Conservation (phyloP, 768 basidiomycete species). For the Suillus brevipes region DNA sequence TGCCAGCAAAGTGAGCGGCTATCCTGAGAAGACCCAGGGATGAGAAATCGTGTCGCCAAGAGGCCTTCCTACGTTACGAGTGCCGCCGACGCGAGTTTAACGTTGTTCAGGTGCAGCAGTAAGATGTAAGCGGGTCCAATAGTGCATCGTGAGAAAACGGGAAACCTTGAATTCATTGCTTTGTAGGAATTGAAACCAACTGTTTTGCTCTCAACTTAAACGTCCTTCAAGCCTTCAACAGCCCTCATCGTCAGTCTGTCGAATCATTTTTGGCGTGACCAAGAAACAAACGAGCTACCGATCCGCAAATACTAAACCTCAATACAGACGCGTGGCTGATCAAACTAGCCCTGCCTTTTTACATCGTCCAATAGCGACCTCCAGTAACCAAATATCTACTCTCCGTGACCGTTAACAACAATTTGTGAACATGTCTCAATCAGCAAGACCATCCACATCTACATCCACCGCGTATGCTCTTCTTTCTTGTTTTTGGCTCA, state of each 20-base stretch:
- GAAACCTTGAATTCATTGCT: conserved; percentile 28
- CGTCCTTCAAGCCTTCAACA: conserved; percentile 18
- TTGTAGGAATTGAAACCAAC: conserved; percentile 12
- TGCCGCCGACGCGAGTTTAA: background rate
- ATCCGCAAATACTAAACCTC: conserved; percentile 17
- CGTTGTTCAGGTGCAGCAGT: background rate
- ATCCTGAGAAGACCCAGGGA: background rate
- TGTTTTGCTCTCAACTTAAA: conserved; percentile 30
- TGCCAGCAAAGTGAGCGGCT: background rate
- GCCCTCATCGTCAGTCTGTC: conserved; percentile 16
- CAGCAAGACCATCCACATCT: conserved; percentile 33
- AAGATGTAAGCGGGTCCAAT: conserved; percentile 7
- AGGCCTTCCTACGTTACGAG: background rate
- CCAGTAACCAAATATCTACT: conserved; percentile 10
- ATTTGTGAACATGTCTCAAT: conserved; percentile 31
- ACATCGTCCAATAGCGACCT: conserved; percentile 12
- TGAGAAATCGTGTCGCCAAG: background rate
- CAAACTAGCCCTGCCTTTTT: conserved; percentile 15
- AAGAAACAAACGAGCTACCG: conserved; percentile 12
- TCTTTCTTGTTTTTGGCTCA: conserved; percentile 10
- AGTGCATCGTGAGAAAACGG: conserved; percentile 26
- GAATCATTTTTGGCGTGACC: conserved; percentile 14
- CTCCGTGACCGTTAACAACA: conserved; percentile 12
- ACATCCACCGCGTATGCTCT: conserved; percentile 20
- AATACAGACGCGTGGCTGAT: conserved; percentile 26